Percentiles rank a stretch among this genome's conserved stretches.
Conservation (phyloP, 805 yeast species). For the Yamadazyma tumulicola region DNA sequence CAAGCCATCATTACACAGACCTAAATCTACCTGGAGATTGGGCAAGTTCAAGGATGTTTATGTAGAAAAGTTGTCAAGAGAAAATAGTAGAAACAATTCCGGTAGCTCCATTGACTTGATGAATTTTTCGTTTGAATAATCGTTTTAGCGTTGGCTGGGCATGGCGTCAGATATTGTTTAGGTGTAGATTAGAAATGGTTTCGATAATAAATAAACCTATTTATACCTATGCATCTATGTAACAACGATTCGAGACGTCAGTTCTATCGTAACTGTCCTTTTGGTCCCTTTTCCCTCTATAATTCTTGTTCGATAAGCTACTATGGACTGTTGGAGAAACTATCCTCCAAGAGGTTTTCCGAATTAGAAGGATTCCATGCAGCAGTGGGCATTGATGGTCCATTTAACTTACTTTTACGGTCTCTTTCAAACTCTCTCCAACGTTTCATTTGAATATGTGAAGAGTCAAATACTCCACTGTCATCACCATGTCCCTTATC, state of each 20-base stretch:
- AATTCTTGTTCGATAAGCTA: too few relatives aligned
- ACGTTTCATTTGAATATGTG: conserved; percentile 82
- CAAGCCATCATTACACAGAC: conserved; percentile 32
- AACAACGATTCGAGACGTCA: too few relatives aligned
- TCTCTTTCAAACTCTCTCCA: conserved; percentile 94
- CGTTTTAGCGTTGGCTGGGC: too few relatives aligned
- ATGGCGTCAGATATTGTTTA: too few relatives aligned
- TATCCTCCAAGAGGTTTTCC: conserved; percentile 17
- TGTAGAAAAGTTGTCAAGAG: conserved; percentile 16
- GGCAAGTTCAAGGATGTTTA: conserved; percentile 32
- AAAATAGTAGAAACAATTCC: conserved; percentile 11
- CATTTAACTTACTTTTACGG: conserved; percentile 33
- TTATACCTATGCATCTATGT: too few relatives aligned
- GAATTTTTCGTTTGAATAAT: conserved; percentile 6
- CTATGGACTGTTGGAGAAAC: conserved; percentile 1
- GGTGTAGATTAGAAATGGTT: too few relatives aligned
- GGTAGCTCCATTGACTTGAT: conserved; percentile 6
- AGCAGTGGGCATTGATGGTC: conserved; percentile 30
- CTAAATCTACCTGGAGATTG: conserved; percentile 34
- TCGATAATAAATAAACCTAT: too few relatives aligned
- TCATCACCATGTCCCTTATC: conserved; percentile 64
- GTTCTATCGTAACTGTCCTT: too few relatives aligned
- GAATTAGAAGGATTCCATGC: conserved; percentile 44
- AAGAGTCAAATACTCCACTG: conserved; percentile 88
- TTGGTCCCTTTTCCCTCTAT: too few relatives aligned